These are phyloP conservation scores for Alternaria ventricosa DNA, from an alignment of 2,329 filamentous ascomycete genomes.

Conservation along the genomic window DNA sequence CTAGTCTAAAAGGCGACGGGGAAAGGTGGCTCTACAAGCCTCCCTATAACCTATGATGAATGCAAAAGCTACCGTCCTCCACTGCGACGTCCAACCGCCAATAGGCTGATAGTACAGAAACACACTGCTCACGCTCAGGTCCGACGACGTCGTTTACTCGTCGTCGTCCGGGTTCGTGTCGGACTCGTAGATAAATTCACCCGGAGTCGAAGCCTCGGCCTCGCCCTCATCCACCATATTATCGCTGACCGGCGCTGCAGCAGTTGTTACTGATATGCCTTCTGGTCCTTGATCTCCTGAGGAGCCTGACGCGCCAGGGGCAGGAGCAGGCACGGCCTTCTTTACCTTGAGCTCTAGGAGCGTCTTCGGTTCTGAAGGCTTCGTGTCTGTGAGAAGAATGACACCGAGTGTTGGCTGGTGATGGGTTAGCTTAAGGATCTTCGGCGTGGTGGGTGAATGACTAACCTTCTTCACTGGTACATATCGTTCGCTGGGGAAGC, in stretches of 20 bases:
- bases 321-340: slow-evolving; percentile 64
- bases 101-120: slow-evolving; percentile 37
- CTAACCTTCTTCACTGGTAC: slow-evolving; percentile 88
- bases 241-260: slow-evolving; percentile 63
- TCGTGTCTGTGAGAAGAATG: slow-evolving; percentile 85
- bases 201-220: slow-evolving; percentile 73
- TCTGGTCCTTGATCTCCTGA: slow-evolving; percentile 40
- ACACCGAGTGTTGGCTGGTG: slow-evolving; percentile 87
- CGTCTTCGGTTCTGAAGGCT: slow-evolving; percentile 77
- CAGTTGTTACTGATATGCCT: slow-evolving; percentile 72
- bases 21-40: slow-evolving; percentile 35
- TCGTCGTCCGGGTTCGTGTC: slow-evolving; percentile 62
- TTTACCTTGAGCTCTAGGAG: slow-evolving; percentile 92
- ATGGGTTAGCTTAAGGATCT: slow-evolving; percentile 24
- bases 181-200: slow-evolving; percentile 80
- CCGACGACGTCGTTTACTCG: slow-evolving; percentile 26
- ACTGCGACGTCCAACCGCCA: slow-evolving; percentile 10
- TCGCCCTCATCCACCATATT: slow-evolving; percentile 88
- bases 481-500: slow-evolving; percentile 87
- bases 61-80: slow-evolving; percentile 23
- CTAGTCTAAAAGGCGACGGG: slow-evolving; percentile 31
- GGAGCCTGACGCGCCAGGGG: slow-evolving; percentile 53
- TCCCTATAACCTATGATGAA: slow-evolving; percentile 30
- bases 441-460: background rate
- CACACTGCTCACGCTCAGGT: slow-evolving; percentile 10